phyloP scores from a whole-genome alignment of 1,284 basidiomycete genomes.

The Tausonia pullulans region DNA sequence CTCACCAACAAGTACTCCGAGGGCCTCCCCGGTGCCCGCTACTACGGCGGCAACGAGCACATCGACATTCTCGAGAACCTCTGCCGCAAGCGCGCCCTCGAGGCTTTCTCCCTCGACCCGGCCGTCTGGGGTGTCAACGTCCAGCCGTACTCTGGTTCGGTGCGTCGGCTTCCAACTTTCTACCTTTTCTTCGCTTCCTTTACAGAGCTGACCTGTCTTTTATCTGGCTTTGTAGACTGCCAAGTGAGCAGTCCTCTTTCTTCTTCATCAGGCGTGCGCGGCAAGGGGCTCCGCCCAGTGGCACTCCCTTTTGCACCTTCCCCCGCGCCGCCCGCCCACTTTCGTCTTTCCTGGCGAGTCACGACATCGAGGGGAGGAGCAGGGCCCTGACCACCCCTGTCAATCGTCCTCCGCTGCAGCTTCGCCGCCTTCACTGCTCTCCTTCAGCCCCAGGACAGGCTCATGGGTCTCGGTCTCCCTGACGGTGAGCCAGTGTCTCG shows the following conservation, averaged over 20 bases:
- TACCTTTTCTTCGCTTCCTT: constrained; percentile 10
- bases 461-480: constrained; percentile 98
- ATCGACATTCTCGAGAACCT: constrained; percentile 94
- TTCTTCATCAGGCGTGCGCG: not conserved
- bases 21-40: constrained; percentile 75
- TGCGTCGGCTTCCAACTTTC: constrained; percentile 37
- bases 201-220: constrained; percentile 4
- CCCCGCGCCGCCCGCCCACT: not conserved
- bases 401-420: constrained; percentile 38
- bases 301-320: not conserved
- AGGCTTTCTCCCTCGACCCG: constrained; percentile 93
- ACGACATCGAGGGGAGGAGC: not conserved
- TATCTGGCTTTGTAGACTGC: constrained; percentile 47
- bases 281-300: not conserved
- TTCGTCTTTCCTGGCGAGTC: not conserved
- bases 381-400: not conserved
- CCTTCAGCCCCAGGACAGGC: constrained; percentile 92
- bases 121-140: constrained; percentile 95
- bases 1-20: constrained; percentile 96
- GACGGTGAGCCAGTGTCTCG: constrained; percentile 49
- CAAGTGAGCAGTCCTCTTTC: constrained; percentile 46
- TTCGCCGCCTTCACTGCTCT: constrained; percentile 96
- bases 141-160: constrained; percentile 92
- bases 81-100: constrained; percentile 87
- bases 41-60: constrained; percentile 96